Base-by-base conservation (phyloP, 176 grass and related monocot species). In the Hordeum vulgare region DNA sequence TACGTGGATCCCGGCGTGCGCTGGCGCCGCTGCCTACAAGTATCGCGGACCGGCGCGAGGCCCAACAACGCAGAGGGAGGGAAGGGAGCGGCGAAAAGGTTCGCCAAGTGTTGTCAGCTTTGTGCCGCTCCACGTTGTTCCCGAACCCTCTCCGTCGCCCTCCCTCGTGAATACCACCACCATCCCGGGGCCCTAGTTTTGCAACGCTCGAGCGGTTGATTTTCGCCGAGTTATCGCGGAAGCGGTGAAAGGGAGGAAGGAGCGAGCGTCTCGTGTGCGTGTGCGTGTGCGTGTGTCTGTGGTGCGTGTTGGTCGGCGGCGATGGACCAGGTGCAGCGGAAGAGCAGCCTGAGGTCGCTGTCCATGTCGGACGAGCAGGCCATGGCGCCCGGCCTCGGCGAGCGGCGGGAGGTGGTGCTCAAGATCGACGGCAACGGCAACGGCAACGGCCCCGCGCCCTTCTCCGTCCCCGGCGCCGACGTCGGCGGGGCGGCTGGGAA, bases 351-450 rank as follows among this genome's bases (percentile, higher is more conserved):
- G 31, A 61, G 72, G 64, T 76, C 77, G 0, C 69, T 73, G 29
- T 69, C 83, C 20, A 33, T 64, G 64, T 36, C 42, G 42, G 84
- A 83, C 24, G 61, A 87, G 78, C 77, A 37, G 4, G 66, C 71
- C 14, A 10, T 82, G 14, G 64, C 81, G 24, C 37, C 80, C 34
- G 76, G 71, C 24, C 57, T 74, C 45, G 72, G 13, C 3, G 80
- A 76, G 0, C 24, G 23, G 4, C 54, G 76, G 1, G 93, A 99
- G 81, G 89, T 94, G 3, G 87, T 96, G 0, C 81, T 99, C 14
- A 99, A 89, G 85, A 85, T 99, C 73, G 96, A 96, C 10, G 88
- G 84, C 14, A 62, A 85, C 42, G 88, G 84, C 14, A 62, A 85
- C 42, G 85, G 85, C 2, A 80, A 84, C 42, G 79, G 81, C 5